Conservation (phyloP, 2,329 filamentous ascomycete genomes). For the Penicillium sp. region DNA sequence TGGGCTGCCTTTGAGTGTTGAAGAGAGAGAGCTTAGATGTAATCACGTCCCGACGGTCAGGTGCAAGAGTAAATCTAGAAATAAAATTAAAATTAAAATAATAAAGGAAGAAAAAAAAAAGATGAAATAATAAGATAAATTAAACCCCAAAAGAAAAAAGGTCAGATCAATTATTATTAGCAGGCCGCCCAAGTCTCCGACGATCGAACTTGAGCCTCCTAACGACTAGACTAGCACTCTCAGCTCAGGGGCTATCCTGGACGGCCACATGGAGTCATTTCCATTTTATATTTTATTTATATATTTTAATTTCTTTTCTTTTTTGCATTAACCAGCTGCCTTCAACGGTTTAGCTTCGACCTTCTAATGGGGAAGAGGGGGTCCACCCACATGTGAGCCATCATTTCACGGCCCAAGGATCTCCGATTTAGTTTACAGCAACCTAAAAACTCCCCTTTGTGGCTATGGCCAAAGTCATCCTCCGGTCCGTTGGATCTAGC, state of each 20-base stretch:
- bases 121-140: conserved; percentile 4
- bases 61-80: conserved; percentile 7
- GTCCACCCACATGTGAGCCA: conserved; percentile 1
- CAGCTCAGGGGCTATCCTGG: conserved; percentile 15
- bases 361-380: background rate
- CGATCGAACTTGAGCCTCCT: conserved; percentile 32
- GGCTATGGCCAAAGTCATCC: background rate
- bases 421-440: background rate
- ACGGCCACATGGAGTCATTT: conserved; percentile 9
- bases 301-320: background rate
- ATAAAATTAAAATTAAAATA: conserved; percentile 11
- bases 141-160: conserved; percentile 3
- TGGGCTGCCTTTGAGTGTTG: conserved; percentile 2
- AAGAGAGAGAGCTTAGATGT: conserved; percentile 10
- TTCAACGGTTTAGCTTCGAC: conserved; percentile 19
- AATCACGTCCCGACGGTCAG: conserved; percentile 7
- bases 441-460: background rate
- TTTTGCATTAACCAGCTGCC: conserved; percentile 21
- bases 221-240: conserved; percentile 19
- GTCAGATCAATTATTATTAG: conserved; percentile 11
- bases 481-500: background rate
- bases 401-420: background rate
- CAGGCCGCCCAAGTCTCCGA: conserved; percentile 19
- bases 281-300: no score
- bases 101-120: conserved; percentile 5